Evolutionary conservation across 352 stramenopile genomes (phyloP), one percentile per base, ranked within the genome.

Genomic region (Pythium utonaiense): DNA sequence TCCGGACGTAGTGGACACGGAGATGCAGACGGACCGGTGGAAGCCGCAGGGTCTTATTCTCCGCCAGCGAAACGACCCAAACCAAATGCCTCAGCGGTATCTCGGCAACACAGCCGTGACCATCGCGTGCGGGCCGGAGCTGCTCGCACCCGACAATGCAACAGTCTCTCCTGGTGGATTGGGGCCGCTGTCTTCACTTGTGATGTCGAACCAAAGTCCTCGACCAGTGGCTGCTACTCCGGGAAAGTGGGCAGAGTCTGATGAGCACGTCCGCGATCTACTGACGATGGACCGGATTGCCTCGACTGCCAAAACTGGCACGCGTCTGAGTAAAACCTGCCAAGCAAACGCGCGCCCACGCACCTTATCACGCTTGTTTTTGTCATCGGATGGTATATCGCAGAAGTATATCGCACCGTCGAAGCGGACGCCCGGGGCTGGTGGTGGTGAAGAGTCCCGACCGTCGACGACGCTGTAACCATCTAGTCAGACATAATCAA

Each of bases 1-100:
- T 7, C 55, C 72, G 1, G 68, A 80, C 21, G 73, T 67, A 7
- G 69, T 49, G 3, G 80, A 93, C 24, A 63, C 57, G 0, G 76
- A 85, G 21, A 79, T 89, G 62, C 83, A 93, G 55, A 93, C 83
- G 0, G 83, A 93, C 55, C 69, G 67, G 10, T 93, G 83, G 83
- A 77, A 77, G 38, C 83, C 83, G 2, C 74, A 85, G 50, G 83
- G 83, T n/a, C 54, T 92, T 6, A 83, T 89, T 44, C 54, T 92
- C 36, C 75, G 78, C 6, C 80, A 92, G 36, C 80, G 83, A 4
- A 92, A 92, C 62, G 76, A 72, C 4, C 67, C 71, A 2, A 72
- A 89, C 24, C 67, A 78, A n/a, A 83, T 88, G 67, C 80, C 83
- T 8, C 83, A 93, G 53, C 67, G 75, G 5, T 91, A 80, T 45